Base-by-base conservation (phyloP, 108 stramenopile genomes). In the Conticribra weissflogii region DNA sequence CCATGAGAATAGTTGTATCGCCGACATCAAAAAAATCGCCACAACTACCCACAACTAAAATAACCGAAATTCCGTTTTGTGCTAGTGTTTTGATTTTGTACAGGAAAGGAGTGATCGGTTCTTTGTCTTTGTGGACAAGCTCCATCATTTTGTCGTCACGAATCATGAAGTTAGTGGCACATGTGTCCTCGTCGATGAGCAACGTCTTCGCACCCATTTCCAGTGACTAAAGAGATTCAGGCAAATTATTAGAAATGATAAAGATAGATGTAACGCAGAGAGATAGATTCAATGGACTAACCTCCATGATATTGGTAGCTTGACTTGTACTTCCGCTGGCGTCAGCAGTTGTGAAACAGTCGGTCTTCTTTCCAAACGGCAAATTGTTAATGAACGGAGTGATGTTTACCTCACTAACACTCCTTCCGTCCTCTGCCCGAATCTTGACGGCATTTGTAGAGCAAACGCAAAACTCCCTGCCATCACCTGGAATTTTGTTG, bases 21-120 rank as follows among this genome's bases (percentile, higher is more conserved):
- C 93, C 96, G 17, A 97, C 93, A 74, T 92, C 93, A 61, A 98
- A 94, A 80, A 92, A 98, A 73, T 98, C 98, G 7, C 98, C 98
- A 47, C 84, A 81, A 17, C 97, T 96, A 23, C 98, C 98, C 49
- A 97, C 83, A 15, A 97, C 98, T 9, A 97, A 78, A 54, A 98
- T 81, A 1, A 94, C 88, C 5, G 93, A 95, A 5, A 97, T 85
- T 29, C 85, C 86, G 22, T 85, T 71, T 19, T 89, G 71, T 55
- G 89, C 76, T 17, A 98, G 87, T 24, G 90, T 86, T 31, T 89
- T 83, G 16, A 96, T 94, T 48, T 90, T 79, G 50, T 83, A 69
- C 46, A 98, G 84, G 79, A 98, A 97, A 3, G 98, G 98, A 14
- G 94, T 96, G 64, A 98, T 98, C 7, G 97, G 96, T 75, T 98